Evolutionary conservation across 2,329 filamentous ascomycete genomes (phyloP).

Genomic region (Diaporthe sp.): DNA sequence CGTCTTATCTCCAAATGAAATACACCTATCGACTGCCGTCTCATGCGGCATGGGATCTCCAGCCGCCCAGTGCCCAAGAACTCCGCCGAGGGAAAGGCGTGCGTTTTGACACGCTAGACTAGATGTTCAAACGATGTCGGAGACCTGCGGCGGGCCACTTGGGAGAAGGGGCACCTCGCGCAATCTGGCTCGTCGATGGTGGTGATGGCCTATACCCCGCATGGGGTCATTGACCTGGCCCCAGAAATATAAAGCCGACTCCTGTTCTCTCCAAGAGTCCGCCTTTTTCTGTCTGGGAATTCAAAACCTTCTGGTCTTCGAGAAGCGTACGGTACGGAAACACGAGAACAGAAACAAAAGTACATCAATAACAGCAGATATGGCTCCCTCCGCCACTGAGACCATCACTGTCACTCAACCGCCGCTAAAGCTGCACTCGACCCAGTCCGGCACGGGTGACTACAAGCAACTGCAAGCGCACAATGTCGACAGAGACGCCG

Average conservation of each 20-base stretch:
- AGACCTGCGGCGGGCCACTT: slow-evolving; percentile 29
- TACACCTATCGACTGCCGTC: not conserved
- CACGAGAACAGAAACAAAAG: not conserved
- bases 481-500: slow-evolving; percentile 38
- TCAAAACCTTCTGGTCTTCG: not conserved
- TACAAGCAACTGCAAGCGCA: slow-evolving; percentile 43
- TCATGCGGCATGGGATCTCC: not conserved
- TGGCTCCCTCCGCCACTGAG: slow-evolving; percentile 52
- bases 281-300: too few species aligned
- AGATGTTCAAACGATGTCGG: slow-evolving; percentile 32
- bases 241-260: slow-evolving; percentile 28
- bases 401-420: slow-evolving; percentile 44
- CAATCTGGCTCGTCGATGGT: slow-evolving; percentile 38
- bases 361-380: slow-evolving; percentile 59
- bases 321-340: not conserved
- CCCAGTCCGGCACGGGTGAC: slow-evolving; percentile 49
- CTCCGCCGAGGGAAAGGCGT: not conserved
- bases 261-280: not conserved
- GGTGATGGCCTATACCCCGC: slow-evolving; percentile 36
- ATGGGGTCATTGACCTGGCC: slow-evolving; percentile 26
- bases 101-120: not conserved
- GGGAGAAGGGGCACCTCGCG: slow-evolving; percentile 35
- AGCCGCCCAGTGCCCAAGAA: not conserved
- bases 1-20: slow-evolving; percentile 13
- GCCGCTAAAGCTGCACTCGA: slow-evolving; percentile 53